phyloP scores from a whole-genome alignment of 768 basidiomycete genomes.

The Basidioascus undulatus region DNA sequence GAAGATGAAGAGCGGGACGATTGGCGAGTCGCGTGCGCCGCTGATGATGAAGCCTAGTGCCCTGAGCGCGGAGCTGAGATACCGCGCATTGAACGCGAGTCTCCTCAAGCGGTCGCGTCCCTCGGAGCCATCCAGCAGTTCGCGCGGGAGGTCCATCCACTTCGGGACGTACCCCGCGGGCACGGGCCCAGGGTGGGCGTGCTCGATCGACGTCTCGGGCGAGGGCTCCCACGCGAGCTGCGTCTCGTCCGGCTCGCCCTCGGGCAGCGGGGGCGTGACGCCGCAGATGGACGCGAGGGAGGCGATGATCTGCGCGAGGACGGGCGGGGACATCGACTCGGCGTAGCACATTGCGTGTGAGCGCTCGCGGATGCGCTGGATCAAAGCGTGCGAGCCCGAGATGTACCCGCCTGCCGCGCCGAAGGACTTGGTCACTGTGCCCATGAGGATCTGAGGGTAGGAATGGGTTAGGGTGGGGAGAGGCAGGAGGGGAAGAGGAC shows the following conservation, averaged over 20 bases:
- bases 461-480: not conserved
- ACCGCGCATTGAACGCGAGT: slow-evolving; percentile 84
- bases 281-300: slow-evolving; percentile 98
- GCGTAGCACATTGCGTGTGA: slow-evolving; percentile 67
- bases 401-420: slow-evolving; percentile 90
- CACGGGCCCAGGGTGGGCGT: slow-evolving; percentile 40
- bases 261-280: slow-evolving; percentile 19
- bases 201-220: not conserved
- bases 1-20: slow-evolving; percentile 78
- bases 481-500: not conserved
- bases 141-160: slow-evolving; percentile 53
- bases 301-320: slow-evolving; percentile 70
- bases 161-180: slow-evolving; percentile 37
- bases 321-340: slow-evolving; percentile 72
- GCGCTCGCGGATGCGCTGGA: slow-evolving; percentile 48
- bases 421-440: too few relatives aligned
- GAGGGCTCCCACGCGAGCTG: slow-evolving; percentile 11
- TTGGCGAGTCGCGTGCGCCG: slow-evolving; percentile 71
- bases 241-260: slow-evolving; percentile 17
- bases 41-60: slow-evolving; percentile 84
- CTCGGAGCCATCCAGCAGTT: slow-evolving; percentile 58
- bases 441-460: too few relatives aligned
- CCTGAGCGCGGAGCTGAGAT: slow-evolving; percentile 68
- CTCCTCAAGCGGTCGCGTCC: slow-evolving; percentile 59
- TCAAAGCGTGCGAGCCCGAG: slow-evolving; percentile 51